Percentiles rank a stretch among this genome's conserved stretches.
phyloP scores from a whole-genome alignment of 2,329 filamentous ascomycete genomes.

The Talaromyces sp. region DNA sequence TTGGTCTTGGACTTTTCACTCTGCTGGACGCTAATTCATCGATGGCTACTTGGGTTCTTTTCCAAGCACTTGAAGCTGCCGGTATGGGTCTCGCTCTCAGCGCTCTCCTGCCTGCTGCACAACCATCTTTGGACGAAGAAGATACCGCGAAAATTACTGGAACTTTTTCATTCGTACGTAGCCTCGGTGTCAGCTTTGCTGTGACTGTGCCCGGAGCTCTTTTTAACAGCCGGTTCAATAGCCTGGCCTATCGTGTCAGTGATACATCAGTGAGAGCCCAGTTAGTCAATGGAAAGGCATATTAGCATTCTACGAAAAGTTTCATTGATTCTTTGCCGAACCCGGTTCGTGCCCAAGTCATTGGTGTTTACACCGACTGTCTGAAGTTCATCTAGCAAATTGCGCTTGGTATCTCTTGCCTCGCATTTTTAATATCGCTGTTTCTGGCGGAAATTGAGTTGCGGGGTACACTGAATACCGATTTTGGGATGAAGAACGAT shows the following conservation, averaged over 20 bases:
- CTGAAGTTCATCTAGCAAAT: conserved; percentile 3
- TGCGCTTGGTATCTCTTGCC: not conserved
- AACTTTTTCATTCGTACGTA: conserved; percentile 24
- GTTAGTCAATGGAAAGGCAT: conserved; percentile 18
- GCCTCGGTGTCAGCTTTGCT: conserved; percentile 26
- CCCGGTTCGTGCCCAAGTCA: not conserved
- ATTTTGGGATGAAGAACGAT: not conserved
- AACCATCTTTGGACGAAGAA: conserved; percentile 19
- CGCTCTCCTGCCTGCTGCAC: conserved; percentile 21
- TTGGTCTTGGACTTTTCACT: conserved; percentile 19
- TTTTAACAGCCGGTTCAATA: conserved; percentile 22
- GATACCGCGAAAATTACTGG: conserved; percentile 22
- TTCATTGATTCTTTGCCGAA: not conserved
- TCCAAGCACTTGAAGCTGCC: conserved; percentile 21
- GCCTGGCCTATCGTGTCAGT: conserved; percentile 11
- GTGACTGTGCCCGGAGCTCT: conserved; percentile 22
- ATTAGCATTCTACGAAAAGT: conserved; percentile 14
- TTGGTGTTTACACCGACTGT: not conserved
- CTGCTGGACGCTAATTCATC: conserved; percentile 18
- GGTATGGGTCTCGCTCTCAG: conserved; percentile 22
- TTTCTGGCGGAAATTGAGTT: not conserved
- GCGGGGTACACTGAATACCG: not conserved
- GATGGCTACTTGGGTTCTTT: conserved; percentile 22
- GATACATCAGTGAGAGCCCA: conserved; percentile 8
- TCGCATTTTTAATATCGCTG: not conserved